Percentiles rank a stretch among this genome's conserved stretches.
Evolutionary conservation across 2,329 filamentous ascomycete species (phyloP).

Genomic region (Paecilomyces fulvus): DNA sequence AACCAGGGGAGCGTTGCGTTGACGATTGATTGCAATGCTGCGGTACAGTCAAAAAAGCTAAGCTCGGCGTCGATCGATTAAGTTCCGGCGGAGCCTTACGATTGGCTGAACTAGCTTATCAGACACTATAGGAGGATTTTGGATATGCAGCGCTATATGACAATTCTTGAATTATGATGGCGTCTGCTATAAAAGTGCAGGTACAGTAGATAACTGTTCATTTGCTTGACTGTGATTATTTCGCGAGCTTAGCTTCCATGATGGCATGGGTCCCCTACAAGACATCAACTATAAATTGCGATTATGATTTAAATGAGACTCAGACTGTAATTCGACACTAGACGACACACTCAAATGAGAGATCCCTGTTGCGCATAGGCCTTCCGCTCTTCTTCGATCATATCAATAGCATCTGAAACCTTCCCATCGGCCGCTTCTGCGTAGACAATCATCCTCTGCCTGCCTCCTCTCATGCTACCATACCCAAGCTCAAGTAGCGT

Average conservation of each 20-base stretch:
- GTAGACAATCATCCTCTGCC: constrained; percentile 34
- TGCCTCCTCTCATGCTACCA: constrained; percentile 25
- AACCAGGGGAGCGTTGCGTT: background rate
- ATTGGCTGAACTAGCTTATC: background rate
- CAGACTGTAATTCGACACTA: background rate
- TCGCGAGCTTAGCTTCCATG: too few species aligned
- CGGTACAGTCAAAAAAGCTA: background rate
- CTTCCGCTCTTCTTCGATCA: constrained; percentile 42
- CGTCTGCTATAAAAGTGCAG: too few species aligned
- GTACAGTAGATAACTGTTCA: too few species aligned
- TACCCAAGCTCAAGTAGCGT: constrained; percentile 35
- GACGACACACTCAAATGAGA: constrained; percentile 4
- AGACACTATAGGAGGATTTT: background rate
- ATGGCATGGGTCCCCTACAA: background rate
- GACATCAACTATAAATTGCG: background rate
- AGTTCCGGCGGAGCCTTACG: background rate
- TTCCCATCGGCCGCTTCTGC: constrained; percentile 36
- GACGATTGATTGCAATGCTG: background rate
- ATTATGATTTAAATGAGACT: background rate
- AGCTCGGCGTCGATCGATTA: background rate
- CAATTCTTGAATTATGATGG: too few species aligned
- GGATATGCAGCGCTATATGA: background rate
- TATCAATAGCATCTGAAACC: constrained; percentile 39
- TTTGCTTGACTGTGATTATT: background rate
- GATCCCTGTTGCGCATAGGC: constrained; percentile 26